Evolutionary conservation across 2,329 filamentous ascomycete species (phyloP).

Genomic region (Pseudogymnoascus sp.): DNA sequence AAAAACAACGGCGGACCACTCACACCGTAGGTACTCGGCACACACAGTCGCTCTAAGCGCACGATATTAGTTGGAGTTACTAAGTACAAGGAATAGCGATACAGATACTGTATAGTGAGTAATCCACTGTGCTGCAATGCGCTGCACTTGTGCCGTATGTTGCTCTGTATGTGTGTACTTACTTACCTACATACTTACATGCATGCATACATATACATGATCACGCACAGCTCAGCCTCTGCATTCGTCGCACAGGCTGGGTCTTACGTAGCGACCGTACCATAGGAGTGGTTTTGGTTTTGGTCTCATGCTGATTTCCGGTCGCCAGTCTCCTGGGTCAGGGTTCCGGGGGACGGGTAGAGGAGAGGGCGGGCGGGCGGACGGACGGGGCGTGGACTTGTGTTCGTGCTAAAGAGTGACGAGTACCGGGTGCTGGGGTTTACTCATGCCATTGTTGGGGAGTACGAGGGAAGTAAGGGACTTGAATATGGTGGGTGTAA

Average conservation of each 20-base stretch:
- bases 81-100: neutral
- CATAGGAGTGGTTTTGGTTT: neutral
- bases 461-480: neutral
- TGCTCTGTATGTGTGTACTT: neutral
- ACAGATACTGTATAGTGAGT: neutral
- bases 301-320: constrained; percentile 1
- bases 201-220: neutral
- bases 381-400: neutral
- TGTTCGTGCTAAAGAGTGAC: neutral
- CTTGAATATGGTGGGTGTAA: neutral
- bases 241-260: neutral
- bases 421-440: neutral
- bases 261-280: neutral
- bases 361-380: neutral
- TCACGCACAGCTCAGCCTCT: neutral
- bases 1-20: neutral
- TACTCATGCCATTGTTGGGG: neutral
- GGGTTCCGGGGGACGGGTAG: neutral
- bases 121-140: neutral
- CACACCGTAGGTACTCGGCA: neutral
- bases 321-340: neutral
- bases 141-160: neutral
- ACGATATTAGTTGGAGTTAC: neutral
- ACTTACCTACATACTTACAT: too few relatives aligned
- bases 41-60: neutral